Percentiles rank a stretch among this genome's conserved stretches.
phyloP scores from a whole-genome alignment of 805 yeast species.

The Debaryomyces hansenii region DNA sequence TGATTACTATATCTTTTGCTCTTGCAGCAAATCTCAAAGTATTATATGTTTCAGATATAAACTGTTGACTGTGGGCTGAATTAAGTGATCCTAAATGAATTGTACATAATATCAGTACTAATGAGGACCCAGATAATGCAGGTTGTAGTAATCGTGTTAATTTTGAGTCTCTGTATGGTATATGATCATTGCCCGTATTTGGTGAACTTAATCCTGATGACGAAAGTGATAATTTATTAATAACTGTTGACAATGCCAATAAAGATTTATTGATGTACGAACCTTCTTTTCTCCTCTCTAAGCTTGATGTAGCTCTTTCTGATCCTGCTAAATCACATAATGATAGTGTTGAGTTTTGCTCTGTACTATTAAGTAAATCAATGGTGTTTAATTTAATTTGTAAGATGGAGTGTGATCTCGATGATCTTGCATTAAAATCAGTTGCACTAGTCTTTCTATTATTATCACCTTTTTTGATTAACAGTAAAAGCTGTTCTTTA shows the following conservation, averaged over 20 bases:
- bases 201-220: slow-evolving; percentile 19
- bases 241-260: slow-evolving; percentile 89
- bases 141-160: slow-evolving; percentile 89
- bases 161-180: slow-evolving; percentile 93
- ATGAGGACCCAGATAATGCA: slow-evolving; percentile 82
- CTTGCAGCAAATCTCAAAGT: slow-evolving; percentile 91
- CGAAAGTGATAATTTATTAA: slow-evolving; percentile 64
- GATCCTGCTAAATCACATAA: slow-evolving; percentile 96
- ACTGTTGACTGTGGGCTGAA: slow-evolving; percentile 30
- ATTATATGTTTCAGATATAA: slow-evolving; percentile 76
- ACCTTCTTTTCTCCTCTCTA: slow-evolving; percentile 90
- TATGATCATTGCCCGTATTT: slow-evolving; percentile 51
- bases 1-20: slow-evolving; percentile 80
- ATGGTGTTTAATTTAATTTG: slow-evolving; percentile 58
- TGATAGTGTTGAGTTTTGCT: slow-evolving; percentile 62
- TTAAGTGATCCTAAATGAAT: slow-evolving; percentile 57
- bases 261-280: slow-evolving; percentile 89
- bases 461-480: slow-evolving; percentile 68
- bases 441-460: slow-evolving; percentile 83
- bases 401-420: slow-evolving; percentile 90
- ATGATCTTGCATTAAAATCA: slow-evolving; percentile 82
- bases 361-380: slow-evolving; percentile 39
- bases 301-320: slow-evolving; percentile 75
- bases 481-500: slow-evolving; percentile 58
- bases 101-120: slow-evolving; percentile 85